Evolutionary conservation across 208 protist genomes (phyloP).

Genomic region (Dictyostelium gargantuum): DNA sequence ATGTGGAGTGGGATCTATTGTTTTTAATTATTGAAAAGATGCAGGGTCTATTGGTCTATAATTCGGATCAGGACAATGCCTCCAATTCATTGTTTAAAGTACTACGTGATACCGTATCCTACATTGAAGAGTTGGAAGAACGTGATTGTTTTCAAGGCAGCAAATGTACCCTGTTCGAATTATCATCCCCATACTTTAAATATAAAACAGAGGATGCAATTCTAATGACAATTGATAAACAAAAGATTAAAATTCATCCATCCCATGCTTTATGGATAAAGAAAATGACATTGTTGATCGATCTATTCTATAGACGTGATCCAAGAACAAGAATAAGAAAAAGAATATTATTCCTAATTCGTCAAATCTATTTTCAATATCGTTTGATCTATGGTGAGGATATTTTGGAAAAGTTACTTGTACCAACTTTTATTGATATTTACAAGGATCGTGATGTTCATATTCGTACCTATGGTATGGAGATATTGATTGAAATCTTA

Average conservation of each 20-base stretch:
- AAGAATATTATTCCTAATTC: neutral
- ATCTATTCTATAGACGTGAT: conserved; percentile 21
- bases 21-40: conserved; percentile 63
- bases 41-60: neutral
- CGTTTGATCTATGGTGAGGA: conserved; percentile 24
- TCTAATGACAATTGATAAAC: neutral
- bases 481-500: conserved; percentile 5
- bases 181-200: conserved; percentile 1
- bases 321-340: conserved; percentile 8
- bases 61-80: neutral
- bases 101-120: neutral
- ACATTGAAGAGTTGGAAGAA: conserved; percentile 28
- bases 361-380: neutral
- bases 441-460: neutral
- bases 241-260: conserved; percentile 10
- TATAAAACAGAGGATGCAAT: conserved; percentile 34
- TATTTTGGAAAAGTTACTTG: neutral
- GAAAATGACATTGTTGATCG: neutral
- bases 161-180: neutral
- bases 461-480: neutral
- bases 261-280: conserved; percentile 46
- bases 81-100: conserved; percentile 23
- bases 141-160: neutral
- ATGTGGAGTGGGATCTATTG: conserved; percentile 70
- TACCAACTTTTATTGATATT: neutral